A percentile compares a stretch with the other conserved stretches of the same genome.
phyloP scores from a whole-genome alignment of 441 rosid genomes.

The Populus hybrid region DNA sequence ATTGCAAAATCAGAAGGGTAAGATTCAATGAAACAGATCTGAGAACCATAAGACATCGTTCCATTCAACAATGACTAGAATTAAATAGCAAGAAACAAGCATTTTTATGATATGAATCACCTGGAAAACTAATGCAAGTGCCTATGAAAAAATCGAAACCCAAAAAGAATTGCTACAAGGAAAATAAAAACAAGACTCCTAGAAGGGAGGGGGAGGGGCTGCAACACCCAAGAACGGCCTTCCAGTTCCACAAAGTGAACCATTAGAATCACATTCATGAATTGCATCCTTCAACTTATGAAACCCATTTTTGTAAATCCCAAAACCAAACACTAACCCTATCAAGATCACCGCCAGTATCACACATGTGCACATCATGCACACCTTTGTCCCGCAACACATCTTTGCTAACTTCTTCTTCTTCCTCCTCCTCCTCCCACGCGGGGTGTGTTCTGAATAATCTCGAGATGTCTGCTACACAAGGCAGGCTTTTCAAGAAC shows the following conservation, averaged over 20 bases:
- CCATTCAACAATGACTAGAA: background rate
- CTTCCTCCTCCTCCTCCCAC: background rate
- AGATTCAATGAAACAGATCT: background rate
- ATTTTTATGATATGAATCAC: background rate
- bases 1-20: background rate
- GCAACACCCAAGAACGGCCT: constrained; percentile 33
- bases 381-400: constrained; percentile 65
- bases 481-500: background rate
- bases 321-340: constrained; percentile 73
- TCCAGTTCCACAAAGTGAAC: background rate
- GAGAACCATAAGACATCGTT: background rate
- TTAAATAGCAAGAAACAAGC: background rate
- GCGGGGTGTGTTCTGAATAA: background rate
- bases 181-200: background rate
- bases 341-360: constrained; percentile 52
- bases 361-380: constrained; percentile 68
- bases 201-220: constrained; percentile 26
- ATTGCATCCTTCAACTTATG: constrained; percentile 55
- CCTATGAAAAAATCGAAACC: too few relatives aligned
- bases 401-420: constrained; percentile 22
- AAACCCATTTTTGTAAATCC: constrained; percentile 67
- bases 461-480: background rate
- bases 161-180: background rate
- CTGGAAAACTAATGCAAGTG: background rate
- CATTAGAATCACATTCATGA: constrained; percentile 22